These are phyloP conservation scores for Daldinia sp. DNA, from an alignment of 2,329 filamentous ascomycete species.

Conservation along the genomic window DNA sequence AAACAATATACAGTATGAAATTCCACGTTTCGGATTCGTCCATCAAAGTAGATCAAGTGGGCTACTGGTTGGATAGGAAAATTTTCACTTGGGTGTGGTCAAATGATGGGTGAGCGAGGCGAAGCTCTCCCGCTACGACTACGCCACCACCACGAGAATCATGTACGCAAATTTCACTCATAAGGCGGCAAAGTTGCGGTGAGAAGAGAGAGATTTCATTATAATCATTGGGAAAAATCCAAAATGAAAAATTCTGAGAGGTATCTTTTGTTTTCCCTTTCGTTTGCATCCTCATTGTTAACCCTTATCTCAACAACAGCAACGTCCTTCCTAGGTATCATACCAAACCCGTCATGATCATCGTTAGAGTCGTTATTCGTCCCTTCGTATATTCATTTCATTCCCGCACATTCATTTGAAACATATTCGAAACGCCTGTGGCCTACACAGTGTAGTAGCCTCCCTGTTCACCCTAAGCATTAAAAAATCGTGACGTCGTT, in stretches of 20 bases:
- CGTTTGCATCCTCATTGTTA: constrained; percentile 22
- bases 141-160: constrained; percentile 4
- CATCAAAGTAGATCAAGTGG: background rate
- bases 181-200: constrained; percentile 32
- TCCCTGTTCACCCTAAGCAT: background rate
- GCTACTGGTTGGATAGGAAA: constrained; percentile 16
- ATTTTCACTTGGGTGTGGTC: constrained; percentile 12
- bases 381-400: constrained; percentile 14
- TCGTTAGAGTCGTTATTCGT: constrained; percentile 17
- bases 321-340: constrained; percentile 15
- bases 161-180: constrained; percentile 5
- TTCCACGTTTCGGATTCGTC: background rate
- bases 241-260: constrained; percentile 4
- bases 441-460: background rate
- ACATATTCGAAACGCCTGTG: constrained; percentile 9
- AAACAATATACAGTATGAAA: background rate
- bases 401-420: constrained; percentile 16
- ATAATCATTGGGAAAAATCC: constrained; percentile 8
- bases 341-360: constrained; percentile 4
- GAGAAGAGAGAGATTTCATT: constrained; percentile 22
- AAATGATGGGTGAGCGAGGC: constrained; percentile 22
- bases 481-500: constrained; percentile 23
- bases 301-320: constrained; percentile 13
- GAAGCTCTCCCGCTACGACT: constrained; percentile 22
- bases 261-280: constrained; percentile 23